Conservation (phyloP, 2,329 filamentous ascomycete genomes). For the Alternaria atra region DNA sequence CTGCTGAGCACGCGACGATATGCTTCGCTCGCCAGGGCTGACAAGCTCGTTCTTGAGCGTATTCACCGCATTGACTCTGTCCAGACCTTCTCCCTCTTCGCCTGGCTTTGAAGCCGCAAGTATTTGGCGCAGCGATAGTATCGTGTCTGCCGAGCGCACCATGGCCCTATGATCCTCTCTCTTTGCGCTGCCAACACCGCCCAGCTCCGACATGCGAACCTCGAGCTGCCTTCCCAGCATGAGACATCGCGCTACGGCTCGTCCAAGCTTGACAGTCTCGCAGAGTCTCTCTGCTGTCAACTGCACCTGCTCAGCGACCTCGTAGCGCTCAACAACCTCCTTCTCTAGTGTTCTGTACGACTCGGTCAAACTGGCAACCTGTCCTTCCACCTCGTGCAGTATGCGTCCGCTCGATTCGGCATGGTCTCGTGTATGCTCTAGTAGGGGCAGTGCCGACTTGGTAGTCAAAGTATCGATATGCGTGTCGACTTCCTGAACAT, state of each 20-base stretch:
- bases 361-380: slow-evolving; percentile 81
- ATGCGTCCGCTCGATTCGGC: slow-evolving; percentile 76
- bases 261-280: slow-evolving; percentile 78
- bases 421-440: slow-evolving; percentile 79
- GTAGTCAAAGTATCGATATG: slow-evolving; percentile 92
- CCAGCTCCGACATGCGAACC: slow-evolving; percentile 79
- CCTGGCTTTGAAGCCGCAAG: slow-evolving; percentile 72
- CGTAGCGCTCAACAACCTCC: slow-evolving; percentile 86
- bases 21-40: slow-evolving; percentile 74
- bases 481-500: slow-evolving; percentile 95
- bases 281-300: slow-evolving; percentile 80
- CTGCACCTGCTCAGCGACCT: slow-evolving; percentile 83
- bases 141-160: slow-evolving; percentile 81
- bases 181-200: slow-evolving; percentile 56
- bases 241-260: slow-evolving; percentile 79
- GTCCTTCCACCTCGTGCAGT: slow-evolving; percentile 77
- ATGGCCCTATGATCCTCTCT: slow-evolving; percentile 80
- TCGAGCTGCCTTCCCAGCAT: slow-evolving; percentile 87
- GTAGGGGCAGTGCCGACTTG: slow-evolving; percentile 79
- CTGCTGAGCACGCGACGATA: slow-evolving; percentile 78
- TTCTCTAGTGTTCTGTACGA: slow-evolving; percentile 86
- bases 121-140: slow-evolving; percentile 78
- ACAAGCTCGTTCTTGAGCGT: slow-evolving; percentile 75
- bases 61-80: slow-evolving; percentile 75
- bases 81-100: slow-evolving; percentile 80